Evolutionary conservation across 2,329 filamentous ascomycete genomes (phyloP).

Genomic region (Epichloe baconii): DNA sequence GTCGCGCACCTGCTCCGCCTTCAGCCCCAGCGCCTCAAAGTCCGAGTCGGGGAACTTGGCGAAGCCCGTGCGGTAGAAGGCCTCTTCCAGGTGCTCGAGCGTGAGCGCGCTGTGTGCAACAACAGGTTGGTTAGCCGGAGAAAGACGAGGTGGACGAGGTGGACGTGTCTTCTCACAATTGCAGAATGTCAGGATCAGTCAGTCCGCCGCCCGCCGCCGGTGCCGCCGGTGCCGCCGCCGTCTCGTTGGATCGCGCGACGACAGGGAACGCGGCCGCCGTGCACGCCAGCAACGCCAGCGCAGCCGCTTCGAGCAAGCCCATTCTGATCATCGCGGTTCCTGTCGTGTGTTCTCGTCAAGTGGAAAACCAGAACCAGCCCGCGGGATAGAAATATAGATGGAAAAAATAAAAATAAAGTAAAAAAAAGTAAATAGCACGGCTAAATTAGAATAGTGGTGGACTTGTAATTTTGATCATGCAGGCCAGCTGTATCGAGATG

Average conservation of each 20-base stretch:
- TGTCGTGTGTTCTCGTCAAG: too few species aligned
- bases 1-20: constrained; percentile 24
- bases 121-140: too few species aligned
- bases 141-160: too few species aligned
- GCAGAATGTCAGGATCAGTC: constrained; percentile 26
- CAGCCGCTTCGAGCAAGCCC: constrained; percentile 22
- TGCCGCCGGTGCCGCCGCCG: neutral
- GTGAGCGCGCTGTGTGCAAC: constrained; percentile 40
- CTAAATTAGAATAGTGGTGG: constrained; percentile 2
- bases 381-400: too few species aligned
- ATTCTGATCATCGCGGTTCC: too few species aligned
- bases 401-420: too few species aligned
- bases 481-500: neutral
- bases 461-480: neutral
- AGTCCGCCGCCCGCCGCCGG: neutral
- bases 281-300: constrained; percentile 32
- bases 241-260: neutral
- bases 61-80: constrained; percentile 62
- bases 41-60: constrained; percentile 50
- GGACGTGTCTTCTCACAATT: constrained; percentile 36
- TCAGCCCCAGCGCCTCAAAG: constrained; percentile 40
- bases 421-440: too few species aligned
- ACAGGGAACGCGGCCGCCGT: constrained; percentile 28
- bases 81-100: constrained; percentile 60
- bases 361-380: too few species aligned